phyloP scores from a whole-genome alignment of 352 stramenopile genomes.

The Phytophthora constricta region DNA sequence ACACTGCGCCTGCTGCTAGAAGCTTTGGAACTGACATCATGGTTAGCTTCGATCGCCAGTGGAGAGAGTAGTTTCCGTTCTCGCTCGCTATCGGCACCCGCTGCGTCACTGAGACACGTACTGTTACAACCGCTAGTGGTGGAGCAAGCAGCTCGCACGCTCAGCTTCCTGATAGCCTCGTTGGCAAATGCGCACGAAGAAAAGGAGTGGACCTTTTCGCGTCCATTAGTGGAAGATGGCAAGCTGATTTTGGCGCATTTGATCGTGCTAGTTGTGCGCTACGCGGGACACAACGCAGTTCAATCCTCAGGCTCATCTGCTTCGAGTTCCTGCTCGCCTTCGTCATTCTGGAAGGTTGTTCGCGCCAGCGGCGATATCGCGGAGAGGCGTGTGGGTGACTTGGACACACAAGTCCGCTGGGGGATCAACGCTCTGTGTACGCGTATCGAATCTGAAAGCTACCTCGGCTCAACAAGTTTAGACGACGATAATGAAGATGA shows the following conservation, averaged over 20 bases:
- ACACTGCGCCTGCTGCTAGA: slow-evolving; percentile 71
- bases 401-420: slow-evolving; percentile 72
- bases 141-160: slow-evolving; percentile 66
- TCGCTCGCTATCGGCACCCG: slow-evolving; percentile 25
- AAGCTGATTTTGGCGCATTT: slow-evolving; percentile 67
- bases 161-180: slow-evolving; percentile 65
- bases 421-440: slow-evolving; percentile 56
- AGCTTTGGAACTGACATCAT: slow-evolving; percentile 68
- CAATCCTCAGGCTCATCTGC: slow-evolving; percentile 15
- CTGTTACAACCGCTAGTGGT: slow-evolving; percentile 66
- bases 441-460: slow-evolving; percentile 63
- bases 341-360: slow-evolving; percentile 71
- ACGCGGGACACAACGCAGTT: slow-evolving; percentile 36
- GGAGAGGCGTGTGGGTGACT: slow-evolving; percentile 61
- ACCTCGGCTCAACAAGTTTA: slow-evolving; percentile 39
- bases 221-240: slow-evolving; percentile 58
- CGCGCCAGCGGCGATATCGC: slow-evolving; percentile 55
- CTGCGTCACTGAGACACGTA: slow-evolving; percentile 29
- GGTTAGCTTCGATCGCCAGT: slow-evolving; percentile 56
- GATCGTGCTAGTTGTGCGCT: slow-evolving; percentile 67
- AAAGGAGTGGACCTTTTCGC: slow-evolving; percentile 56
- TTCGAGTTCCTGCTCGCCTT: slow-evolving; percentile 45
- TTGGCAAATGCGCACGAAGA: slow-evolving; percentile 50
- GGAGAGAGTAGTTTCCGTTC: slow-evolving; percentile 41
- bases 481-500: slow-evolving; percentile 39